Evolutionary conservation across 2,329 filamentous ascomycete species (phyloP), one percentile per base, ranked within the genome.

Genomic region (Blastomyces silverae): DNA sequence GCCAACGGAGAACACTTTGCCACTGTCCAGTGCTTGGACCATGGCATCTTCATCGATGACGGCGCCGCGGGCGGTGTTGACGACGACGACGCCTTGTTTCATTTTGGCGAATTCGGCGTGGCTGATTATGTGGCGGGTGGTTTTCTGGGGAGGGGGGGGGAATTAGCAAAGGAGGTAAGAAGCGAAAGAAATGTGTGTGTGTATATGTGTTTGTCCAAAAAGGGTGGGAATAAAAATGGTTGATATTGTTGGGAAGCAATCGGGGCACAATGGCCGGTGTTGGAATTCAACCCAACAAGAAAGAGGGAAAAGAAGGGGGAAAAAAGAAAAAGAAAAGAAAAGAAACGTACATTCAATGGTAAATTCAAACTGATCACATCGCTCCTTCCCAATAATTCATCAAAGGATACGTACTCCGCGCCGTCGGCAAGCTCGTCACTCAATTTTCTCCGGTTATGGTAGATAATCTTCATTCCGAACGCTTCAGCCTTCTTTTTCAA

Each of bases 31-130:
- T 0, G 90, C 90, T 56, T 85, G 79, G 6, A 92, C 91, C 8
- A 95, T 84, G 1, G 90, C 91, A 7, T 82, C 87, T 76, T 95
- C 91, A 71, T 95, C 88, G 71, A 95, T 89, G 64, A 94, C 86
- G 39, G 89, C 89, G 31, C 91, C 91, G 22, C 91, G 87, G 11
- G 91, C 90, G 0, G 91, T 93, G 78, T 94, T 95, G 71, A 94
- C 83, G 39, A 95, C 84, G 31, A 93, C 83, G 22, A 91, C 83
- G 58, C 89, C 89, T 25, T 80, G 80, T 75, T 93, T 95, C 90
- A 93, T 93, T 71, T 86, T 84, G 59, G 80, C 80, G 73, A 95
- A 91, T 72, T 94, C 85, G 0, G 79, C 73, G 8, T 82, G 85
- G 34, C 87, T 87, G 72, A 95, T 91, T 70, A 89, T 89, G 75